Conservation (phyloP, 1,139 yeast species). For the Candida neerlandica region DNA sequence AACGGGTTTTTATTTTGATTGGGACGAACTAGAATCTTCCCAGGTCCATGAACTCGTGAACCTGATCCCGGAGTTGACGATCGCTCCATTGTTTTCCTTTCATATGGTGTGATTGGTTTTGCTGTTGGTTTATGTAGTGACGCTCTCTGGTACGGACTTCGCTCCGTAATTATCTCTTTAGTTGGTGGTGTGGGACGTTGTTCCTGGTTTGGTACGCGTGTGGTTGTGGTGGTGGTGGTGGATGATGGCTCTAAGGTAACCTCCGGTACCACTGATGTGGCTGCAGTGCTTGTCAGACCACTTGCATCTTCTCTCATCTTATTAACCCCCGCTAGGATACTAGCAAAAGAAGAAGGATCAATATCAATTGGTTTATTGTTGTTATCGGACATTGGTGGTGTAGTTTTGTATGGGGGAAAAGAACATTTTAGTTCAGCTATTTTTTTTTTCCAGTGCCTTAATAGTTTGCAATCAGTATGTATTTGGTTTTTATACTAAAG, state of each 20-base stretch:
- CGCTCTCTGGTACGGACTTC: slow-evolving; percentile 8
- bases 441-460: too few species aligned
- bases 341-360: slow-evolving; percentile 63
- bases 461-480: too few species aligned
- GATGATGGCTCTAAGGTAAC: slow-evolving; percentile 5
- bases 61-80: slow-evolving; percentile 9
- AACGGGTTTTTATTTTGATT: slow-evolving; percentile 50
- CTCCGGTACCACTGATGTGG: slow-evolving; percentile 1
- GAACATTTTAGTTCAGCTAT: too few species aligned
- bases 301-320: slow-evolving; percentile 45
- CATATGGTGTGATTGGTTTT: slow-evolving; percentile 11
- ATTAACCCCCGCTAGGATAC: slow-evolving; percentile 64
- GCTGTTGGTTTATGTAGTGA: slow-evolving; percentile 15
- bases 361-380: slow-evolving; percentile 8
- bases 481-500: too few species aligned
- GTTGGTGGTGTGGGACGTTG: slow-evolving; percentile 6
- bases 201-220: slow-evolving; percentile 5
- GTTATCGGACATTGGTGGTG: slow-evolving; percentile 4
- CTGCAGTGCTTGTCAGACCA: slow-evolving; percentile 6
- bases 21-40: slow-evolving; percentile 33
- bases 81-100: slow-evolving; percentile 6
- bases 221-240: background rate
- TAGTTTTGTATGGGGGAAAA: background rate
- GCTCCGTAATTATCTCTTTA: slow-evolving; percentile 1
- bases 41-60: slow-evolving; percentile 20